Percentiles rank a stretch among this genome's conserved stretches.
These are phyloP conservation scores for Zoysia matrella DNA, from an alignment of 202 grass and related monocot genomes.

Conservation along the genomic window DNA sequence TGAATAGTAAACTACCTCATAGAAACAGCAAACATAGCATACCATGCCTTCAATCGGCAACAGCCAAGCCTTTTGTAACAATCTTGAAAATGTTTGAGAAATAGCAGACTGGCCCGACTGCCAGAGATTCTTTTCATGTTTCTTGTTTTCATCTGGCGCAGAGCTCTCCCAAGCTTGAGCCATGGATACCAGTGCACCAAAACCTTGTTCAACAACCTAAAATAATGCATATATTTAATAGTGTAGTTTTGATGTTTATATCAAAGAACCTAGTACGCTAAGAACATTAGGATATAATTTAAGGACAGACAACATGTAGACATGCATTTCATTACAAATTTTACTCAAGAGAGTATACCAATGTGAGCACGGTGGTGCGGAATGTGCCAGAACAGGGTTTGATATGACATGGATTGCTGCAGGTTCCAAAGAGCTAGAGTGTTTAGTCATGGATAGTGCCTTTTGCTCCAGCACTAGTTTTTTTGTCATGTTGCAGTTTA, in stretches of 20 bases:
- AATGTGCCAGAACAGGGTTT: background rate
- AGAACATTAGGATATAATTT: background rate
- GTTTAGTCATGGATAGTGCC: background rate
- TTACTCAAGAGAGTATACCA: background rate
- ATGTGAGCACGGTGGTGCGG: background rate
- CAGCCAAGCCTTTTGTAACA: slow-evolving; percentile 83
- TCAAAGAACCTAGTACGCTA: slow-evolving; percentile 16
- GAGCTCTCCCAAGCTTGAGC: slow-evolving; percentile 80
- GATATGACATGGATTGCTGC: background rate
- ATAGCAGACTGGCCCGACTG: slow-evolving; percentile 64
- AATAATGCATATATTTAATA: slow-evolving; percentile 34
- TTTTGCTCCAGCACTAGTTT: background rate
- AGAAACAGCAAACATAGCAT: slow-evolving; percentile 31
- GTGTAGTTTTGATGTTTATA: background rate
- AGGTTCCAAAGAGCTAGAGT: background rate
- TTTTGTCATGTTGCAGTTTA: background rate
- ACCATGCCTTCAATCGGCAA: slow-evolving; percentile 48
- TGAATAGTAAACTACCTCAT: background rate
- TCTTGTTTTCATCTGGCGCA: slow-evolving; percentile 66
- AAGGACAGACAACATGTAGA: background rate
- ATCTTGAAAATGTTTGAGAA: slow-evolving; percentile 60
- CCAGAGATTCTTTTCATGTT: slow-evolving; percentile 56
- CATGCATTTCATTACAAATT: slow-evolving; percentile 17
- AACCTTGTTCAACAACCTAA: slow-evolving; percentile 77
- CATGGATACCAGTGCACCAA: slow-evolving; percentile 66